Conservation (phyloP, 2,329 filamentous ascomycete genomes). For the Scedosporium aurantiacum region DNA sequence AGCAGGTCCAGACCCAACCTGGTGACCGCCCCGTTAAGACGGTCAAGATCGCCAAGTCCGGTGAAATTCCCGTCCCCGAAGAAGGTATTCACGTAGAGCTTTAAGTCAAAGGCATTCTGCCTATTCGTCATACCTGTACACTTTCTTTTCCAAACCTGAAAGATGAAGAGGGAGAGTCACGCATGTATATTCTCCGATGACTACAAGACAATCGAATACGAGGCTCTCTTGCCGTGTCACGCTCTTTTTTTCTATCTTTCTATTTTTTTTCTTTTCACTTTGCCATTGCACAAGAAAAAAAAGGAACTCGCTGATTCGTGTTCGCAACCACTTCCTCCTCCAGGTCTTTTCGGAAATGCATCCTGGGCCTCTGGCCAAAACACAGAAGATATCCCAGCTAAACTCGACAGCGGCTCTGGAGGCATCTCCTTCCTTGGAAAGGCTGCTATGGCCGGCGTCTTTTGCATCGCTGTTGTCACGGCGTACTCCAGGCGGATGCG, state of each 20-base stretch:
- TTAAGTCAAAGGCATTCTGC: slow-evolving; percentile 33
- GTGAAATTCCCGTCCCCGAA: slow-evolving; percentile 69
- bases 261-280: not conserved
- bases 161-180: not conserved
- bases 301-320: slow-evolving; percentile 21
- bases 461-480: slow-evolving; percentile 30
- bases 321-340: slow-evolving; percentile 16
- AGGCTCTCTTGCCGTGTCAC: slow-evolving; percentile 1
- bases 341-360: slow-evolving; percentile 24
- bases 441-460: slow-evolving; percentile 36
- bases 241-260: not conserved
- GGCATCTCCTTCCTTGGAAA: slow-evolving; percentile 37
- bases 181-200: slow-evolving; percentile 2
- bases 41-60: slow-evolving; percentile 73
- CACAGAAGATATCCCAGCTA: slow-evolving; percentile 18
- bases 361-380: slow-evolving; percentile 26
- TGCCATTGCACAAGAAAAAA: not conserved
- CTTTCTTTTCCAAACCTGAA: not conserved
- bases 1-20: slow-evolving; percentile 53
- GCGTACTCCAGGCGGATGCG: slow-evolving; percentile 26
- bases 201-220: slow-evolving; percentile 7
- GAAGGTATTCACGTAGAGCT: slow-evolving; percentile 93
- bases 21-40: slow-evolving; percentile 58
- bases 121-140: slow-evolving; percentile 1
- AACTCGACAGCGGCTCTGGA: slow-evolving; percentile 17